These are phyloP conservation scores for Ambrosia hybrid DNA, from an alignment of 140 eudicot genomes.

Conservation along the genomic window DNA sequence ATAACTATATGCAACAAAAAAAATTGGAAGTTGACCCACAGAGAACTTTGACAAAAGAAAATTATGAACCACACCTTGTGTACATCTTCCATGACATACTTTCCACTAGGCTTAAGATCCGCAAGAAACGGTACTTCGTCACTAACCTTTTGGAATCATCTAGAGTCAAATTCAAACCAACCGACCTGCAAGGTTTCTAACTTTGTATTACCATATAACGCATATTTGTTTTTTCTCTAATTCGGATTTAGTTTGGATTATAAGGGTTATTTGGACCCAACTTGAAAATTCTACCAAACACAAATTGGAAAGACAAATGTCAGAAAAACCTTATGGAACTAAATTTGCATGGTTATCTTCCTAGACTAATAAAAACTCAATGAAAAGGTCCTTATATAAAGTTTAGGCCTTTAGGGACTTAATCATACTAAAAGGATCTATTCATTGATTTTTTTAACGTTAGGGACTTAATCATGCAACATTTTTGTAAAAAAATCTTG, in stretches of 20 bases:
- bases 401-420: background rate
- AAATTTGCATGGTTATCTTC: background rate
- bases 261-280: no score
- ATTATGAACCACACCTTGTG: constrained; percentile 58
- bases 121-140: constrained; percentile 89
- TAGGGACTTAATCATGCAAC: no score
- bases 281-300: no score
- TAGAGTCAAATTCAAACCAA: constrained; percentile 71
- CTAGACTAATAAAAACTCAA: background rate
- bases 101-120: constrained; percentile 99
- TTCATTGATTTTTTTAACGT: no score
- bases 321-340: background rate
- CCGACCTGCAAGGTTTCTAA: constrained; percentile 55
- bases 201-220: constrained; percentile 4
- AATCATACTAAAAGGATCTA: background rate
- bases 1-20: constrained; percentile 3
- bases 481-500: no score
- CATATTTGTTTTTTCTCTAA: background rate
- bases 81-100: constrained; percentile 97
- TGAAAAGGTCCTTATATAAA: background rate
- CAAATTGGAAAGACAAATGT: no score
- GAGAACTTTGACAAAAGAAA: background rate
- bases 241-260: no score
- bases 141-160: constrained; percentile 96
- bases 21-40: background rate